Evolutionary conservation across 1,139 yeast genomes (phyloP).

Genomic region (Blastobotrys persicus): DNA sequence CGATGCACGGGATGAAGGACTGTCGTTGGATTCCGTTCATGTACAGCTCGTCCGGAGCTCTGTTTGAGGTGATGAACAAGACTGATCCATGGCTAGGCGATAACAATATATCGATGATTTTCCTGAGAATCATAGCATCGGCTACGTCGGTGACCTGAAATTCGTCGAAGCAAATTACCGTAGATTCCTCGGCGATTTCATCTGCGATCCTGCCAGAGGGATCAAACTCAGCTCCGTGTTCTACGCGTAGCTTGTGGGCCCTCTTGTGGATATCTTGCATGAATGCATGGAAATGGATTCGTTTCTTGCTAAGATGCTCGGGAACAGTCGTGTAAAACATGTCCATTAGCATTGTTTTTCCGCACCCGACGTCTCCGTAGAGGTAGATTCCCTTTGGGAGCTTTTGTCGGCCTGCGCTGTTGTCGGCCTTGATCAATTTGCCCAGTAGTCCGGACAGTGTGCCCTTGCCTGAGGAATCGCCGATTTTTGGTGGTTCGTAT

Average conservation of each 20-base stretch:
- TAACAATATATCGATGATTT: conserved; percentile 60
- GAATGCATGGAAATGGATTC: conserved; percentile 94
- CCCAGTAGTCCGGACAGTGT: conserved; percentile 20
- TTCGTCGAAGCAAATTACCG: conserved; percentile 90
- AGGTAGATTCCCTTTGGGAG: conserved; percentile 78
- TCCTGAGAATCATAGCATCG: conserved; percentile 90
- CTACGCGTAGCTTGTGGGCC: conserved; percentile 67
- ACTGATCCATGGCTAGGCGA: conserved; percentile 76
- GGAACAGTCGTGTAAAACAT: conserved; percentile 85
- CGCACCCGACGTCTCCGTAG: conserved; percentile 98
- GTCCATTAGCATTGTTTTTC: conserved; percentile 98
- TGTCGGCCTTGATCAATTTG: conserved; percentile 2
- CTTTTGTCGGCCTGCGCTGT: conserved; percentile 15
- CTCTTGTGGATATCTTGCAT: conserved; percentile 93
- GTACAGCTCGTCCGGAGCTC: conserved; percentile 92
- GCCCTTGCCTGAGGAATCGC: conserved; percentile 11
- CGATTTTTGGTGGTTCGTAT: conserved; percentile 27
- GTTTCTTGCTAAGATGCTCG: conserved; percentile 62
- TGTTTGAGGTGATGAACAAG: conserved; percentile 87
- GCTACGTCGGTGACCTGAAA: conserved; percentile 93
- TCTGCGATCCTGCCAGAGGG: conserved; percentile 82
- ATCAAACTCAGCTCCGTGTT: conserved; percentile 68
- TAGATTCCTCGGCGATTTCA: conserved; percentile 71
- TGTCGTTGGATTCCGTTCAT: conserved; percentile 90
- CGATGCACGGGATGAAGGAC: conserved; percentile 88